Evolutionary conservation across 148 eudicot genomes (phyloP).

Genomic region (Simmondsia chinensis): DNA sequence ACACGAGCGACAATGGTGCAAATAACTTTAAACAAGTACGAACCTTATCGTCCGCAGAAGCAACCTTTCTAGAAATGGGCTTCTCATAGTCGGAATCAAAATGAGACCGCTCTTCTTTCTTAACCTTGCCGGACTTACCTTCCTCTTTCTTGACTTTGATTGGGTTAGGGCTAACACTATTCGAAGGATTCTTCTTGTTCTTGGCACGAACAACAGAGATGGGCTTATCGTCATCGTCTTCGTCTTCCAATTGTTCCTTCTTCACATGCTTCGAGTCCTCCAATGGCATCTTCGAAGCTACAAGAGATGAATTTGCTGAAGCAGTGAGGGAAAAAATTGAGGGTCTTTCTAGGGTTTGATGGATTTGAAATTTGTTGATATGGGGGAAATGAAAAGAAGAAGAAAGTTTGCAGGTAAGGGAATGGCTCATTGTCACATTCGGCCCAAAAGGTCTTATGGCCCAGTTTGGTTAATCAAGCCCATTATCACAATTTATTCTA

Average conservation of each 20-base stretch:
- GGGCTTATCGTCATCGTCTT: slow-evolving; percentile 29
- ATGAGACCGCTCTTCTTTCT: slow-evolving; percentile 9
- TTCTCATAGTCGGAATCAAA: slow-evolving; percentile 10
- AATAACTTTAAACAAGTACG: too few relatives aligned
- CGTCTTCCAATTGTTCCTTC: slow-evolving; percentile 27
- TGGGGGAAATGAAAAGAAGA: too few relatives aligned
- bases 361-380: too few relatives aligned
- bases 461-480: too few relatives aligned
- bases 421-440: too few relatives aligned
- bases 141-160: slow-evolving; percentile 23
- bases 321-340: background rate
- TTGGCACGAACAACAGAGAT: slow-evolving; percentile 8
- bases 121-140: too few relatives aligned
- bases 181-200: slow-evolving; percentile 16
- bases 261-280: slow-evolving; percentile 31
- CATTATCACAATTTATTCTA: too few relatives aligned
- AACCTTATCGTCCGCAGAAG: too few relatives aligned
- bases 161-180: slow-evolving; percentile 9
- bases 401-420: too few relatives aligned
- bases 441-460: too few relatives aligned
- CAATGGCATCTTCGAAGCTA: slow-evolving; percentile 25
- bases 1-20: too few relatives aligned
- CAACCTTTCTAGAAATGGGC: slow-evolving; percentile 1
- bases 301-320: background rate
- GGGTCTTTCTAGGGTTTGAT: slow-evolving; percentile 6